These are phyloP conservation scores for Chionographis japonica DNA, from an alignment of 106 monocot genomes.

Conservation along the genomic window DNA sequence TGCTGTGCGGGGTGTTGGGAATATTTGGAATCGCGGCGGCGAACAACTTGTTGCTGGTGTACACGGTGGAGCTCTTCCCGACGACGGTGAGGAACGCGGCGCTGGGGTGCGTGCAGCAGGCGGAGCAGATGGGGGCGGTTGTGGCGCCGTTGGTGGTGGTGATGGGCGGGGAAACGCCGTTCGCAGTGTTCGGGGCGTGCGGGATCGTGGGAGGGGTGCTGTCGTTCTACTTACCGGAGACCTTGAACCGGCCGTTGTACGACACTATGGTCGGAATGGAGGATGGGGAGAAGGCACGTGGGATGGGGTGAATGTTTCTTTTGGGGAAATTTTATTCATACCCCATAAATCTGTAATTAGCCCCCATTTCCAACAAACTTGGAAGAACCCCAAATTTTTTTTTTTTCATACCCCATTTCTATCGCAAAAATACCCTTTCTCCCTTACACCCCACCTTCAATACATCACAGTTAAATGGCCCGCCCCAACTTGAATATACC, in stretches of 20 bases:
- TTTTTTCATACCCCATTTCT: too few relatives aligned
- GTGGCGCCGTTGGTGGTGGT: conserved; percentile 25
- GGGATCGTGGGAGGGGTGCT: conserved; percentile 5
- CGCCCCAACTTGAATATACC: too few relatives aligned
- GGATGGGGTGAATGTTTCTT: too few relatives aligned
- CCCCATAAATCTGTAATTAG: too few relatives aligned
- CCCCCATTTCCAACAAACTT: too few relatives aligned
- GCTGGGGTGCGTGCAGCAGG: conserved; percentile 25
- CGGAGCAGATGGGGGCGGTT: conserved; percentile 24
- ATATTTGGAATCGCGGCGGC: conserved; percentile 4
- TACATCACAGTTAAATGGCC: too few relatives aligned
- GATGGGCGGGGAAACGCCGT: conserved; percentile 4
- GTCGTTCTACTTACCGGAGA: conserved; percentile 10
- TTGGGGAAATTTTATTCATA: too few relatives aligned
- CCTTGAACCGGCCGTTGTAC: conserved; percentile 9
- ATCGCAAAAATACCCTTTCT: too few relatives aligned
- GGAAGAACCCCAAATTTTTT: too few relatives aligned
- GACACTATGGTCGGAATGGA: conserved; percentile 12
- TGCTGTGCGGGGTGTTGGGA: conserved; percentile 7
- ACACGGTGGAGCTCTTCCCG: conserved; percentile 7
- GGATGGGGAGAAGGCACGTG: background rate
- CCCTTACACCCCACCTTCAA: too few relatives aligned
- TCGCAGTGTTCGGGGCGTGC: conserved; percentile 16
- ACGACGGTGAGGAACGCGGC: conserved; percentile 25
- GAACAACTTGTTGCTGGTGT: conserved; percentile 6